A percentile compares a stretch with the other conserved stretches of the same genome.
These are phyloP conservation scores for Arthrobotrys iridis DNA, from an alignment of 2,329 filamentous ascomycete species.

Conservation along the genomic window DNA sequence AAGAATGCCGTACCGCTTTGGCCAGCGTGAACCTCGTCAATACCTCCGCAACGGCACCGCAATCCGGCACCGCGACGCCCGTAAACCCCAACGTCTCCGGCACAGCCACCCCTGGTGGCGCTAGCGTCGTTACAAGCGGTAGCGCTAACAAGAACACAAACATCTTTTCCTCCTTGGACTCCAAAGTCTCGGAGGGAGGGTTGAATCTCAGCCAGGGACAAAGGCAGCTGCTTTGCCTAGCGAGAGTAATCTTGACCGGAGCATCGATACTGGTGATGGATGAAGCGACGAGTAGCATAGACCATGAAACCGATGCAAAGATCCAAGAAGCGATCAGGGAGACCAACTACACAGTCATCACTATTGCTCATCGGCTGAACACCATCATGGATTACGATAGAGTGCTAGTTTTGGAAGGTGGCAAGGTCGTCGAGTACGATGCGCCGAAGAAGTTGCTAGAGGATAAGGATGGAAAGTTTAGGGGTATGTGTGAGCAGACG, in stretches of 20 bases:
- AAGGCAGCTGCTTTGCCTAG: slow-evolving; percentile 78
- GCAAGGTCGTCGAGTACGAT: slow-evolving; percentile 74
- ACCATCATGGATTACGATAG: slow-evolving; percentile 81
- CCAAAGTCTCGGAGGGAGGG: slow-evolving; percentile 75
- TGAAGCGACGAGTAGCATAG: slow-evolving; percentile 80
- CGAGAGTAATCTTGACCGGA: slow-evolving; percentile 75
- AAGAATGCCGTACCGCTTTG: slow-evolving; percentile 75
- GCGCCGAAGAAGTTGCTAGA: slow-evolving; percentile 71
- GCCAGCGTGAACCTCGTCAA: slow-evolving; percentile 74
- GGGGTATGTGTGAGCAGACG: slow-evolving; percentile 67
- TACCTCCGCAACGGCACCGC: slow-evolving; percentile 62
- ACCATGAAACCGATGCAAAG: slow-evolving; percentile 77
- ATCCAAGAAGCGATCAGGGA: slow-evolving; percentile 79
- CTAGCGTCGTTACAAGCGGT: slow-evolving; percentile 56
- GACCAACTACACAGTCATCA: slow-evolving; percentile 73
- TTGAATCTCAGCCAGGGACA: slow-evolving; percentile 80
- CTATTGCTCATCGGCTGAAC: slow-evolving; percentile 79
- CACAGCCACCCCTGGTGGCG: slow-evolving; percentile 59
- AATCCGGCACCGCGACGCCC: slow-evolving; percentile 59
- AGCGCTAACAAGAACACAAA: slow-evolving; percentile 67
- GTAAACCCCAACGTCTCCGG: slow-evolving; percentile 36
- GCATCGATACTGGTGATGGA: slow-evolving; percentile 83
- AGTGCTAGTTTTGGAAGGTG: slow-evolving; percentile 76
- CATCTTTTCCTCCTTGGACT: slow-evolving; percentile 71
- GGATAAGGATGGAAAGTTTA: slow-evolving; percentile 41